Evolutionary conservation across 331 rosid genomes (phyloP).

Genomic region (Malus hybrid): DNA sequence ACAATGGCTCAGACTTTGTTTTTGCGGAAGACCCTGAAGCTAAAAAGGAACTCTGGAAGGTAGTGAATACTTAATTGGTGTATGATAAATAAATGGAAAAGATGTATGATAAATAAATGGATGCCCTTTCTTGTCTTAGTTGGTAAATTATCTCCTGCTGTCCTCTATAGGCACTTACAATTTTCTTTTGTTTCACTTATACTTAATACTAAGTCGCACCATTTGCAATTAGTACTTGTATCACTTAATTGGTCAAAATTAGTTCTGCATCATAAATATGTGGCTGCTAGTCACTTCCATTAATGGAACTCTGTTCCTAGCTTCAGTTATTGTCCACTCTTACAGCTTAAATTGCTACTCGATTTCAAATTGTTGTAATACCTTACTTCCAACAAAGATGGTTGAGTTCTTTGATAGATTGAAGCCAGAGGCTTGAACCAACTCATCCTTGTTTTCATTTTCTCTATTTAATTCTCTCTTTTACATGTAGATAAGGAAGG

Average conservation of each 20-base stretch:
- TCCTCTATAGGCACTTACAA: background rate
- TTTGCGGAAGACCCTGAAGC: conserved; percentile 84
- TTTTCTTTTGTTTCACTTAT: background rate
- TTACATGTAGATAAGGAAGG: conserved; percentile 52
- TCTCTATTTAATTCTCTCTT: conserved; percentile 12
- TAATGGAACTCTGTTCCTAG: background rate
- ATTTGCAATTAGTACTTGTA: background rate
- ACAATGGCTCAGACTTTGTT: conserved; percentile 92
- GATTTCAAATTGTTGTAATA: background rate
- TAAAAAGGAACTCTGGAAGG: conserved; percentile 92
- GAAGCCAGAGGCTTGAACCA: background rate
- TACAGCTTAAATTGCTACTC: background rate
- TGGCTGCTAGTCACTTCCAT: too few species aligned
- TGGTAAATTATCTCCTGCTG: too few species aligned
- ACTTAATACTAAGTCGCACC: background rate
- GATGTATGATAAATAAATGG: too few species aligned
- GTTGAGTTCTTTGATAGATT: background rate
- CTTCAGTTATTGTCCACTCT: background rate
- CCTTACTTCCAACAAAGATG: background rate
- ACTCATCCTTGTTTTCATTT: conserved; percentile 2
- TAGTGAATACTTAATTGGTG: conserved; percentile 10
- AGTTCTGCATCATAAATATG: too few species aligned
- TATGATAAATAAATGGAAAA: background rate
- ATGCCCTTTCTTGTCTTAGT: too few species aligned
- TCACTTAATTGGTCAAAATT: background rate